Conservation (phyloP, 2,329 filamentous ascomycete genomes). For the Botrytis aclada region DNA sequence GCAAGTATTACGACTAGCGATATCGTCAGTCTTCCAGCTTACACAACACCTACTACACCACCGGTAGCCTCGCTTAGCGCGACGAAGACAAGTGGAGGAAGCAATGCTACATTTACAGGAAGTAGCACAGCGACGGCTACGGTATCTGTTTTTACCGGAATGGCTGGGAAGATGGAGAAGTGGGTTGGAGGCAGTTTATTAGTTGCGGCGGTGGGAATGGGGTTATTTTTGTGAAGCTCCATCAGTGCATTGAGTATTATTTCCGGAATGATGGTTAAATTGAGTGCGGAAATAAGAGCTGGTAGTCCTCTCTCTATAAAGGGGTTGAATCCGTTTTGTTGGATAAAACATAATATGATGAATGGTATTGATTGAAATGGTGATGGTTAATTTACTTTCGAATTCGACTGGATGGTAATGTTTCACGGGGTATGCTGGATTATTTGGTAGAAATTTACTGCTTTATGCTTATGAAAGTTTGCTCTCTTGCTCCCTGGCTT, state of each 20-base stretch:
- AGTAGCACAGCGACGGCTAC: not conserved
- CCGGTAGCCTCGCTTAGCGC: conserved; percentile 1
- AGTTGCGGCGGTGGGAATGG: conserved; percentile 5
- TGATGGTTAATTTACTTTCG: not conserved
- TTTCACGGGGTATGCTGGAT: not conserved
- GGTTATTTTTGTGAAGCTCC: not conserved
- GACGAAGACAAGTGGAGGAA: not conserved
- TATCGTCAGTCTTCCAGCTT: not conserved
- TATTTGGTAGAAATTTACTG: not conserved
- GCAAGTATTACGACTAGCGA: not conserved
- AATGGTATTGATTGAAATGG: not conserved
- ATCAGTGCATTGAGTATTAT: not conserved
- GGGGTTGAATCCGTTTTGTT: not conserved
- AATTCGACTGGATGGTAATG: not conserved
- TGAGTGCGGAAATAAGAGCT: not conserved
- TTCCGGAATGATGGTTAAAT: fast-evolving
- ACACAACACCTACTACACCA: not conserved
- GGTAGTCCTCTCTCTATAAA: not conserved
- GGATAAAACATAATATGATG: not conserved
- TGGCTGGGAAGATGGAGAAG: not conserved
- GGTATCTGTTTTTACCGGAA: not conserved
- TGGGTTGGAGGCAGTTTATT: not conserved
- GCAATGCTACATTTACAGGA: conserved; percentile 7
- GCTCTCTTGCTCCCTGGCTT: not conserved
- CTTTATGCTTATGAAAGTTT: not conserved